Conservation (phyloP, 352 stramenopile genomes). For the Globisporangium splendens region DNA sequence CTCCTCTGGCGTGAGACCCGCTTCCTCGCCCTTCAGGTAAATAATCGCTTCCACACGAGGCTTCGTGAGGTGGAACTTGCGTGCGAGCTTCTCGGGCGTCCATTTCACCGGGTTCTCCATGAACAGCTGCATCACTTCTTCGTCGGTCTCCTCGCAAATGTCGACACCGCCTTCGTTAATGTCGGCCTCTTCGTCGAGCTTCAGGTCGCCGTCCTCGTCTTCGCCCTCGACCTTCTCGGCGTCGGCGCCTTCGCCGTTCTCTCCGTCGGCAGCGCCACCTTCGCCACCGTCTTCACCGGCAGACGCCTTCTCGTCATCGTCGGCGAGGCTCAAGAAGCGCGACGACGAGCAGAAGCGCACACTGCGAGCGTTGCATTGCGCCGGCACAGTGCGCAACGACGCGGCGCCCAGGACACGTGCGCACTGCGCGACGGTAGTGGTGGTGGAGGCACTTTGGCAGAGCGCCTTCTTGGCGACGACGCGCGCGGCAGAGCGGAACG, state of each 20-base stretch:
- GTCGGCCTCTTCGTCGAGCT: conserved; percentile 52
- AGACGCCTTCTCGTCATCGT: conserved; percentile 38
- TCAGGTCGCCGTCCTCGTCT: conserved; percentile 63
- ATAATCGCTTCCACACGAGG: conserved; percentile 79
- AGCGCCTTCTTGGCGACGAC: conserved; percentile 14
- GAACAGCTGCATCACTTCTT: conserved; percentile 74
- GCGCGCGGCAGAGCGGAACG: conserved; percentile 24
- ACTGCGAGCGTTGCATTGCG: neutral
- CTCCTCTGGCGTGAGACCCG: conserved; percentile 52
- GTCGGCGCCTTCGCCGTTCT: conserved; percentile 18
- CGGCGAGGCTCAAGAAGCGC: conserved; percentile 70
- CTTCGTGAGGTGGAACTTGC: conserved; percentile 70
- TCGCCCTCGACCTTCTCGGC: conserved; percentile 29
- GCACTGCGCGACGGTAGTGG: conserved; percentile 6
- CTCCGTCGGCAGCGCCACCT: conserved; percentile 15
- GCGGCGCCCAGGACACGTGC: neutral
- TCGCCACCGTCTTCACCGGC: conserved; percentile 17
- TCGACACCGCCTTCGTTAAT: conserved; percentile 70
- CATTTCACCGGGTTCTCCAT: conserved; percentile 87
- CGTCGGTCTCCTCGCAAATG: conserved; percentile 68
- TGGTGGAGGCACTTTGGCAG: neutral
- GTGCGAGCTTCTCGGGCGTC: conserved; percentile 81
- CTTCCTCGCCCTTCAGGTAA: conserved; percentile 67
- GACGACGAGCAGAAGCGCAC: conserved; percentile 49
- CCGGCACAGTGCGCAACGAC: neutral